phyloP scores from a whole-genome alignment of 352 stramenopile species.

The Pilasporangium apinafurcum region DNA sequence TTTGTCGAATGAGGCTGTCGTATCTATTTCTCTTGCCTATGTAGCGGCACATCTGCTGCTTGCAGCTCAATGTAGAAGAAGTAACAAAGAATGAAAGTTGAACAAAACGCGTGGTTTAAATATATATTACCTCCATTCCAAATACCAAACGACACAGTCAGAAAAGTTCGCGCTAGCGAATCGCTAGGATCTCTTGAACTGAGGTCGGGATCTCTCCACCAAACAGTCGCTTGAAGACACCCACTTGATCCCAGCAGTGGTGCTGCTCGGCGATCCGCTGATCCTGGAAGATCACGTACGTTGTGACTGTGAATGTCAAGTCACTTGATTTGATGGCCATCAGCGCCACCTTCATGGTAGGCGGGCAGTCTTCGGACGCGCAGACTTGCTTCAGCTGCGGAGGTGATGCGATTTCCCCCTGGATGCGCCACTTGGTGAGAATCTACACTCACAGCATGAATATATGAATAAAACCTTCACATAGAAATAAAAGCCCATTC shows the following conservation, averaged over 20 bases:
- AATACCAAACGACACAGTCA: too few relatives aligned
- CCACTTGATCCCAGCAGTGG: constrained; percentile 79
- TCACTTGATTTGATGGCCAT: constrained; percentile 78
- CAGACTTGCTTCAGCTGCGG: constrained; percentile 56
- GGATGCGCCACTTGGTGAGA: constrained; percentile 77
- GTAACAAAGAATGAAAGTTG: background rate
- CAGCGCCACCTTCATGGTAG: constrained; percentile 58
- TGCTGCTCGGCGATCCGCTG: constrained; percentile 64
- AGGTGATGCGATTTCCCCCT: constrained; percentile 65
- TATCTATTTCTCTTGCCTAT: too few relatives aligned
- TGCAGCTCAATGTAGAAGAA: too few relatives aligned
- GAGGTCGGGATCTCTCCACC: constrained; percentile 56
- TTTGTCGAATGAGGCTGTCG: too few relatives aligned
- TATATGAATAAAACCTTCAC: too few relatives aligned
- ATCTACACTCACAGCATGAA: too few relatives aligned
- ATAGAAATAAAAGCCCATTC: background rate
- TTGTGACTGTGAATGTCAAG: constrained; percentile 79
- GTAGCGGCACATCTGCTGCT: too few relatives aligned
- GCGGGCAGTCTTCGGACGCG: constrained; percentile 60
- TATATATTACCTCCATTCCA: too few relatives aligned
- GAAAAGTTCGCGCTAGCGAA: constrained; percentile 9
- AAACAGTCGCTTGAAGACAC: constrained; percentile 78
- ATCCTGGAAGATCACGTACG: constrained; percentile 79
- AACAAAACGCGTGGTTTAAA: too few relatives aligned
- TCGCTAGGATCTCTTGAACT: constrained; percentile 49